Evolutionary conservation across 1,284 basidiomycete species (phyloP).

Genomic region (Ustanciosporium gigantosporum): DNA sequence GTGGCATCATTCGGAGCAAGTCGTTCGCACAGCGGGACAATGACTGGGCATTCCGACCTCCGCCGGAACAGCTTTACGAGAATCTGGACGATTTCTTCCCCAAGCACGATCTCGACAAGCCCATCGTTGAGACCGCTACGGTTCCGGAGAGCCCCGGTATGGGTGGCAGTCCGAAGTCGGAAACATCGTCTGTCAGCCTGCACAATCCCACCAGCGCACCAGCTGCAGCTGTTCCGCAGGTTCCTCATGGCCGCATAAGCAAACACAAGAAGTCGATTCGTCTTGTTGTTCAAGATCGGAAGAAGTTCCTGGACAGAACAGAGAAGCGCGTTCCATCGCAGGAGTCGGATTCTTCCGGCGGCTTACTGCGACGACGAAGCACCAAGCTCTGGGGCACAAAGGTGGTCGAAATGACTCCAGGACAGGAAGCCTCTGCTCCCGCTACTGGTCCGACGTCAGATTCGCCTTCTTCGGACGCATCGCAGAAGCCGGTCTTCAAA

Average conservation of each 20-base stretch:
- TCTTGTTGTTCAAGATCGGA: conserved; percentile 74
- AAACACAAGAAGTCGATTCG: conserved; percentile 83
- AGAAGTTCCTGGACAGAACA: conserved; percentile 53
- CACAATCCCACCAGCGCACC: conserved; percentile 7
- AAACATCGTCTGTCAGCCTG: conserved; percentile 2
- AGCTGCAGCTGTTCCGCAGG: conserved; percentile 5
- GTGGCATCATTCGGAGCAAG: conserved; percentile 38
- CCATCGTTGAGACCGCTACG: conserved; percentile 78
- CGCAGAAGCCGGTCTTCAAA: conserved; percentile 73
- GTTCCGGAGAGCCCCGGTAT: conserved; percentile 71
- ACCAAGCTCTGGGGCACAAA: conserved; percentile 95
- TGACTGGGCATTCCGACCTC: conserved; percentile 73
- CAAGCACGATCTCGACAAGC: conserved; percentile 91
- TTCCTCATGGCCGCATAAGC: conserved; percentile 11
- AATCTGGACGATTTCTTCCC: conserved; percentile 94
- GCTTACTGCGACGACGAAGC: conserved; percentile 75
- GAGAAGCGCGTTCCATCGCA: conserved; percentile 60
- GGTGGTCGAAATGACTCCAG: conserved; percentile 87
- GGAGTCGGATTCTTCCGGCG: conserved; percentile 63
- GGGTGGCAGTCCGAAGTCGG: conserved; percentile 37
- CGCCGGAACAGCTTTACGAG: conserved; percentile 90
- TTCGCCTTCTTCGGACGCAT: conserved; percentile 50
- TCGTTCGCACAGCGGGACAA: conserved; percentile 50
- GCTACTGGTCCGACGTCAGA: conserved; percentile 52
- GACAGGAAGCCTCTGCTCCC: conserved; percentile 60